Evolutionary conservation across 2,329 filamentous ascomycete species (phyloP).

Genomic region (Penicillium italicum): DNA sequence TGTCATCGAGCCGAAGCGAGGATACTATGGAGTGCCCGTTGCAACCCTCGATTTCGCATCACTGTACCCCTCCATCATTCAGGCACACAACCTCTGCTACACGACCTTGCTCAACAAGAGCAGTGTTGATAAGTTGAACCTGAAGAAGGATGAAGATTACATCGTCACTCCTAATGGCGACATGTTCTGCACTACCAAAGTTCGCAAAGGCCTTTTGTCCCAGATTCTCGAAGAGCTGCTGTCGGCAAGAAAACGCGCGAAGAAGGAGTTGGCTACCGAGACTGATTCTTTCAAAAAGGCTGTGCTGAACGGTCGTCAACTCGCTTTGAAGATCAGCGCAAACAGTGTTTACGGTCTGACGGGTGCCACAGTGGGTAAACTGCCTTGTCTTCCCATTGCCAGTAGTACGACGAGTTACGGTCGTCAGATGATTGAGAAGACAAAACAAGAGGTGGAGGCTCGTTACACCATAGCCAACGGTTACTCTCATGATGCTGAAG

Average conservation of each 20-base stretch:
- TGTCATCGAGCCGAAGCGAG: conserved; percentile 90
- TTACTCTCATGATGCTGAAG: conserved; percentile 88
- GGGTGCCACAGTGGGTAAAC: conserved; percentile 90
- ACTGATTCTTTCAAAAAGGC: conserved; percentile 97
- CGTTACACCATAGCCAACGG: conserved; percentile 91
- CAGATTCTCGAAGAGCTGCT: conserved; percentile 95
- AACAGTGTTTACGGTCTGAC: conserved; percentile 98
- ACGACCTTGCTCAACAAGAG: conserved; percentile 83
- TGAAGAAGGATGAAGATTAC: conserved; percentile 90
- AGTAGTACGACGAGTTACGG: conserved; percentile 97
- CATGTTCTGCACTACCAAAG: conserved; percentile 81
- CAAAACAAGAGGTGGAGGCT: conserved; percentile 89
- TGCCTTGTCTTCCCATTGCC: conserved; percentile 91
- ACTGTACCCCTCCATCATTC: conserved; percentile 97
- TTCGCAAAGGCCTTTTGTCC: conserved; percentile 84
- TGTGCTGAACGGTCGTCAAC: conserved; percentile 91
- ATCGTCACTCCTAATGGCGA: conserved; percentile 94
- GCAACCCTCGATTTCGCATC: conserved; percentile 98
- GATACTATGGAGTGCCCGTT: conserved; percentile 91
- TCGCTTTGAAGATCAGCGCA: conserved; percentile 92
- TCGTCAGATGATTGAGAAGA: conserved; percentile 98
- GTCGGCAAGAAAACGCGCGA: conserved; percentile 88
- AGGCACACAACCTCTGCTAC: conserved; percentile 97
- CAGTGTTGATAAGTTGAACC: conserved; percentile 67
- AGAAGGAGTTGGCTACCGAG: conserved; percentile 81